These are phyloP conservation scores for Clohesyomyces aquaticus DNA, from an alignment of 495 filamentous ascomycete species.

Conservation along the genomic window DNA sequence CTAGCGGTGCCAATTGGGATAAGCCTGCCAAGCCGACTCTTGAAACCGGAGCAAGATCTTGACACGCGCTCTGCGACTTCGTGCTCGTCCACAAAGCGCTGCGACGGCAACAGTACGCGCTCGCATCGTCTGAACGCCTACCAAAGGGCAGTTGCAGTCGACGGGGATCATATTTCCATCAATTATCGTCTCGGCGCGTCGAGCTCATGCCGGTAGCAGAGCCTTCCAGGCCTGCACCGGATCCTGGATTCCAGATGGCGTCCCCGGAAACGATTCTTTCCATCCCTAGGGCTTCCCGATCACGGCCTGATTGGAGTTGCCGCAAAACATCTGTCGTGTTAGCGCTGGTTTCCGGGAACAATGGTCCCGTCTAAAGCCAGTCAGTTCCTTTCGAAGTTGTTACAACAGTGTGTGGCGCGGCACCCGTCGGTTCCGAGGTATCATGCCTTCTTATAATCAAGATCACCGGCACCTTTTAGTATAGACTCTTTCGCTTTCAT, in stretches of 20 bases:
- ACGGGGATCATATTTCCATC: neutral
- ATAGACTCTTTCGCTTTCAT: neutral
- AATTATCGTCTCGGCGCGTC: slow-evolving; percentile 12
- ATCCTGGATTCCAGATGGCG: slow-evolving; percentile 5
- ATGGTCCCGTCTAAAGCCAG: slow-evolving; percentile 17
- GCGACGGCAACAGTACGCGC: slow-evolving; percentile 30
- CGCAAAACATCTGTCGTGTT: slow-evolving; percentile 4
- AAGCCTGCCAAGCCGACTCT: neutral
- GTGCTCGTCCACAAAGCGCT: neutral
- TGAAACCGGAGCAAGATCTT: neutral
- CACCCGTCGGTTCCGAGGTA: slow-evolving; percentile 18
- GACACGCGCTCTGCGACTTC: slow-evolving; percentile 26
- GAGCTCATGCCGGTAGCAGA: neutral
- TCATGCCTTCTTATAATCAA: slow-evolving; percentile 21
- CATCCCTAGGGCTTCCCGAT: slow-evolving; percentile 7
- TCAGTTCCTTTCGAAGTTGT: slow-evolving; percentile 5
- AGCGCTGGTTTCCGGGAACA: slow-evolving; percentile 10
- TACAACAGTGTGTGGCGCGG: slow-evolving; percentile 25
- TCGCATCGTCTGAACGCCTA: neutral
- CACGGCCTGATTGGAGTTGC: slow-evolving; percentile 11
- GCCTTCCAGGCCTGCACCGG: neutral
- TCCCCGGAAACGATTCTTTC: slow-evolving; percentile 18
- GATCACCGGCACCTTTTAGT: slow-evolving; percentile 5
- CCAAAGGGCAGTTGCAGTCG: slow-evolving; percentile 23
- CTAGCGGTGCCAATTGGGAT: neutral